Evolutionary conservation across 495 filamentous ascomycete species (phyloP).

Genomic region (Penicillium bovifimosum): DNA sequence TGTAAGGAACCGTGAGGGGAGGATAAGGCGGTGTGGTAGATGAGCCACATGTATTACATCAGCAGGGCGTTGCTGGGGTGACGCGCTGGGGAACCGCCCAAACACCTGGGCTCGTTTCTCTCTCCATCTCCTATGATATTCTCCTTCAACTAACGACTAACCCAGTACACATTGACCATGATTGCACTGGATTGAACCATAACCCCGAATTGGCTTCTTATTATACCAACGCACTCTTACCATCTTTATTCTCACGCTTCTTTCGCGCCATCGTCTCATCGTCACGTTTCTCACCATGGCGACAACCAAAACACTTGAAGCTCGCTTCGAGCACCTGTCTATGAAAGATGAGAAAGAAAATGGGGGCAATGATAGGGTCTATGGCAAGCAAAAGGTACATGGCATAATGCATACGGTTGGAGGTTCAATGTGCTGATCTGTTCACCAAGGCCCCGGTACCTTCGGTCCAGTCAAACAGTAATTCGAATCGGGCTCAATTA

Average conservation of each 20-base stretch:
- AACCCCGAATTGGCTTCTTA: not conserved
- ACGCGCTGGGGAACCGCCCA: slow-evolving; percentile 19
- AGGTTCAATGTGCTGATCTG: slow-evolving; percentile 24
- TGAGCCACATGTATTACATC: not conserved
- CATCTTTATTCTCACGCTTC: not conserved
- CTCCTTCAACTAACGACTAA: slow-evolving; percentile 13
- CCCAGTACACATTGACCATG: slow-evolving; percentile 8
- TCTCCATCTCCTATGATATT: slow-evolving; percentile 12
- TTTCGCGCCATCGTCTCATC: not conserved
- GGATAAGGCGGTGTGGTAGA: not conserved
- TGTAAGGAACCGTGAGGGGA: not conserved
- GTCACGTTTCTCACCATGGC: slow-evolving; percentile 38
- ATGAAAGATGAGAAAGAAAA: slow-evolving; percentile 76
- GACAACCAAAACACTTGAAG: slow-evolving; percentile 59
- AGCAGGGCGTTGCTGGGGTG: slow-evolving; percentile 34
- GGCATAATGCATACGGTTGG: not conserved
- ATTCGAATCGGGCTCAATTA: slow-evolving; percentile 61
- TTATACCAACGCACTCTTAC: slow-evolving; percentile 1
- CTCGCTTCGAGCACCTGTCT: slow-evolving; percentile 75
- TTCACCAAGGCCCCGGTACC: slow-evolving; percentile 38
- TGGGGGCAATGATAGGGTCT: slow-evolving; percentile 40
- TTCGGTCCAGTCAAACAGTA: slow-evolving; percentile 51
- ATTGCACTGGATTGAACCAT: not conserved
- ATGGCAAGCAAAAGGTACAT: slow-evolving; percentile 66
- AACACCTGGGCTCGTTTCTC: slow-evolving; percentile 27